Percentiles rank a stretch among this genome's conserved stretches.
Conservation (phyloP, 805 yeast species). For the Pichia phayaonensis region DNA sequence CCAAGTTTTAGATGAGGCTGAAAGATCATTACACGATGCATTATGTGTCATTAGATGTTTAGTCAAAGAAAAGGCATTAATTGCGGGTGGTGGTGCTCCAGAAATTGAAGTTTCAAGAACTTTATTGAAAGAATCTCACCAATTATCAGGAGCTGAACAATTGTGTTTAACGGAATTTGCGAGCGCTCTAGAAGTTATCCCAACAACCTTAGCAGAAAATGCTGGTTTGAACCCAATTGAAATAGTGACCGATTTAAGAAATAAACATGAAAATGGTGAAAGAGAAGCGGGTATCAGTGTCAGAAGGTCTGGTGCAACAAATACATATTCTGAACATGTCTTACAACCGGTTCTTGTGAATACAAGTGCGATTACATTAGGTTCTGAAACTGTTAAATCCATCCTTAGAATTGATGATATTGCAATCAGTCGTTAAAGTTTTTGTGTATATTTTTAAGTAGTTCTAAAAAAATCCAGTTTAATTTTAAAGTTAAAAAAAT, state of each 20-base stretch:
- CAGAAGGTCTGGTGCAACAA: slow-evolving; percentile 86
- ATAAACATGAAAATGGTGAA: slow-evolving; percentile 87
- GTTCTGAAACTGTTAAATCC: slow-evolving; percentile 94
- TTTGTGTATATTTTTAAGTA: not conserved
- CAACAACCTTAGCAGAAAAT: slow-evolving; percentile 90
- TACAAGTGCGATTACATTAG: slow-evolving; percentile 88
- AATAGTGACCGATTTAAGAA: slow-evolving; percentile 86
- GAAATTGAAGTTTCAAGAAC: slow-evolving; percentile 83
- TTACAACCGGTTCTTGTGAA: slow-evolving; percentile 93
- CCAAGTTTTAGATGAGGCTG: slow-evolving; percentile 89
- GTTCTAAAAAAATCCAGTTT: not conserved
- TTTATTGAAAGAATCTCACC: slow-evolving; percentile 61
- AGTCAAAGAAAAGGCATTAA: slow-evolving; percentile 79
- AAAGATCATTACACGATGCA: slow-evolving; percentile 95
- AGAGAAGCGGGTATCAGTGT: slow-evolving; percentile 92
- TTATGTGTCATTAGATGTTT: slow-evolving; percentile 86
- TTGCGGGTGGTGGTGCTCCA: slow-evolving; percentile 99
- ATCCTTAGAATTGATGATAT: slow-evolving; percentile 96
- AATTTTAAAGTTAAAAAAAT: not conserved
- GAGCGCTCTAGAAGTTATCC: slow-evolving; percentile 83
- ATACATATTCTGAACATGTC: slow-evolving; percentile 89
- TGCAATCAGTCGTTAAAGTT: slow-evolving; percentile 66
- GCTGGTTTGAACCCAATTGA: slow-evolving; percentile 90
- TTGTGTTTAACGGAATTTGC: slow-evolving; percentile 90
- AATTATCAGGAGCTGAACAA: slow-evolving; percentile 78